These are phyloP conservation scores for Irpex sp. DNA, from an alignment of 1,284 basidiomycete genomes.

Conservation along the genomic window DNA sequence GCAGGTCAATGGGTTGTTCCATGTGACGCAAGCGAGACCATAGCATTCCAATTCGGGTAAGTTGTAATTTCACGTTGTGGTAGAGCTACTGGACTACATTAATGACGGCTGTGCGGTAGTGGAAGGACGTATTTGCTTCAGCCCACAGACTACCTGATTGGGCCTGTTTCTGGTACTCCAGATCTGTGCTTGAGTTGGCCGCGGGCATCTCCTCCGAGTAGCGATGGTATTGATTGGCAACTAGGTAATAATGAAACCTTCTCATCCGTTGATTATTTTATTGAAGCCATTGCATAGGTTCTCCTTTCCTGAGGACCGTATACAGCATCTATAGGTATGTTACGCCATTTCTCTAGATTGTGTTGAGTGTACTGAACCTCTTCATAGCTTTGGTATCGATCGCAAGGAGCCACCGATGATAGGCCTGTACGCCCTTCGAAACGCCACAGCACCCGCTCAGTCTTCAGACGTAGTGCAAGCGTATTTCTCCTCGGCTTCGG, in stretches of 20 bases:
- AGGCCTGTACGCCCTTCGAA: conserved; percentile 62
- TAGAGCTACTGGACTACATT: neutral
- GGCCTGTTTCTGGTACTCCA: conserved; percentile 62
- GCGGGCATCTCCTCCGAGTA: conserved; percentile 55
- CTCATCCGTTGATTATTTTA: neutral
- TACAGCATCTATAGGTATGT: conserved; percentile 86
- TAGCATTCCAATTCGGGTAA: conserved; percentile 77
- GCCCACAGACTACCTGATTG: conserved; percentile 83
- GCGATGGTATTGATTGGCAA: conserved; percentile 87
- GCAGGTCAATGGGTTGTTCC: conserved; percentile 83
- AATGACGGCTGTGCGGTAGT: conserved; percentile 28
- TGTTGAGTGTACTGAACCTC: conserved; percentile 8
- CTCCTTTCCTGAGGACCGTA: conserved; percentile 75
- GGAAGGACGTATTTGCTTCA: conserved; percentile 61
- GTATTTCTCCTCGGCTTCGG: conserved; percentile 59
- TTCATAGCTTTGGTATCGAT: conserved; percentile 65
- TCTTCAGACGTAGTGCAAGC: conserved; percentile 43
- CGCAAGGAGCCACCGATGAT: conserved; percentile 69
- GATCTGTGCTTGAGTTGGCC: conserved; percentile 84
- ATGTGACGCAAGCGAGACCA: conserved; percentile 62
- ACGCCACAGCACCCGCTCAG: conserved; percentile 39
- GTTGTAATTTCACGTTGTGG: conserved; percentile 14
- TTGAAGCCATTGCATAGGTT: conserved; percentile 39
- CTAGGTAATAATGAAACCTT: conserved; percentile 42
- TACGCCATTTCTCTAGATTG: no score